Evolutionary conservation across 306 rosid genomes (phyloP).

Genomic region (Vigna radiata): DNA sequence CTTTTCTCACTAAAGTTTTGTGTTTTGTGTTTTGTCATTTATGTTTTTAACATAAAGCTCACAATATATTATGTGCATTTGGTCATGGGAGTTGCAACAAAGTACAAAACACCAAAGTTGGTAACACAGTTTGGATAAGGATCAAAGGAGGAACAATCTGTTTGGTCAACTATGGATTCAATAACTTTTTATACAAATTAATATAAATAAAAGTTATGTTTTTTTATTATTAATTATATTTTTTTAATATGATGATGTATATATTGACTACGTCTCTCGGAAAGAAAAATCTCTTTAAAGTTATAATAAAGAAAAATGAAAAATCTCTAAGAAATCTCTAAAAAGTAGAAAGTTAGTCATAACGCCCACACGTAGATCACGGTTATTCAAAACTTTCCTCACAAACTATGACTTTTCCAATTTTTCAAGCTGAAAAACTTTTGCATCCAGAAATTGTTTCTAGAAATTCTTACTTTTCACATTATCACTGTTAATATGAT

Average conservation of each 20-base stretch:
- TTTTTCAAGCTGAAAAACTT: neutral
- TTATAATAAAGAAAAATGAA: too few relatives aligned
- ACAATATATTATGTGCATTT: conserved; percentile 5
- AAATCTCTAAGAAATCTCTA: neutral
- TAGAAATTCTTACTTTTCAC: conserved; percentile 27
- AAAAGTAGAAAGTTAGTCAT: neutral
- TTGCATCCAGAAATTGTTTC: conserved; percentile 1
- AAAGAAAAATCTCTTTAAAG: neutral
- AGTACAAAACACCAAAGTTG: neutral
- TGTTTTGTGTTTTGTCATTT: too few relatives aligned
- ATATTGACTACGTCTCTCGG: neutral
- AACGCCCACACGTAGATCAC: neutral
- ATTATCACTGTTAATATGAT: neutral
- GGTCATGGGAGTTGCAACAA: neutral
- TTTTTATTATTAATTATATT: conserved; percentile 13
- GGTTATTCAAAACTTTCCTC: conserved; percentile 10
- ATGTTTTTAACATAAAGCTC: neutral
- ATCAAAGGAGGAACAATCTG: neutral
- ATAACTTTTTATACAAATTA: conserved; percentile 27
- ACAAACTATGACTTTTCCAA: neutral
- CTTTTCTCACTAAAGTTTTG: too few relatives aligned
- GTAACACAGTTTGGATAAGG: conserved; percentile 27
- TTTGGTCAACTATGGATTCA: conserved; percentile 33
- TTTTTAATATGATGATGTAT: neutral
- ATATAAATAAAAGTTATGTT: conserved; percentile 32